Evolutionary conservation across 2,329 filamentous ascomycete species (phyloP), one percentile per base, ranked within the genome.

Genomic region (Neofusicoccum ribis): DNA sequence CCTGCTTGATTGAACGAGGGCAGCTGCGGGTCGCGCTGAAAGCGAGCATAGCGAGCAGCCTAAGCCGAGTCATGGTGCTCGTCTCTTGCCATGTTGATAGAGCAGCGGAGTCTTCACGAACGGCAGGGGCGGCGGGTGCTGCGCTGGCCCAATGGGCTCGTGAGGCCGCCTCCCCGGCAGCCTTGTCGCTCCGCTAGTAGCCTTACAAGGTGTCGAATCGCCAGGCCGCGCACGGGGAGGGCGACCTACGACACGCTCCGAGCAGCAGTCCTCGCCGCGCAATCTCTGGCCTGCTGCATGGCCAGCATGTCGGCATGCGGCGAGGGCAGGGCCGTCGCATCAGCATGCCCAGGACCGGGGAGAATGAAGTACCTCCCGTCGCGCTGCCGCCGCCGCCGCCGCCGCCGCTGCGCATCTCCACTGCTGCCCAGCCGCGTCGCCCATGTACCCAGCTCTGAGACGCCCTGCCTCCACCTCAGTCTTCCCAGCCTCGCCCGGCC

Each of bases 121-220:
- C 14, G 41, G 41, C 54, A 34, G 41, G 54, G 54, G 54, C 52
- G 27, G 31, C 52, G 43, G 52, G 17, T 64, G 63, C 63, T 64
- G 63, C 52, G 63, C 44, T 64, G 63, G 63, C 44, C 63, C 63
- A 64, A 64, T 64, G 37, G 46, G 63, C 43, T 59, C 23, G 34
- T 5, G n/a, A 37, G 2, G 41, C 56, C 27, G 46, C 59, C 31
- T 51, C 59, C 59, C 59, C 59, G 56, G 34, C 59, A 62, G 46
- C 46, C 59, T 51, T 23, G 59, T 39, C 36, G 54, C 23, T 51
- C 58, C 17, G 46, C 59, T 50, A 62, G 27, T 17, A 62, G 59
- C 59, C 59, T 62, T 62, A 62, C 59, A 34, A 62, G 59, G 44
- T 41, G 46, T 62, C 59, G 47, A 62, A 62, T 50, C 27, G 56